These are phyloP conservation scores for Diplodia mutila DNA, from an alignment of 2,329 filamentous ascomycete species.

Conservation along the genomic window DNA sequence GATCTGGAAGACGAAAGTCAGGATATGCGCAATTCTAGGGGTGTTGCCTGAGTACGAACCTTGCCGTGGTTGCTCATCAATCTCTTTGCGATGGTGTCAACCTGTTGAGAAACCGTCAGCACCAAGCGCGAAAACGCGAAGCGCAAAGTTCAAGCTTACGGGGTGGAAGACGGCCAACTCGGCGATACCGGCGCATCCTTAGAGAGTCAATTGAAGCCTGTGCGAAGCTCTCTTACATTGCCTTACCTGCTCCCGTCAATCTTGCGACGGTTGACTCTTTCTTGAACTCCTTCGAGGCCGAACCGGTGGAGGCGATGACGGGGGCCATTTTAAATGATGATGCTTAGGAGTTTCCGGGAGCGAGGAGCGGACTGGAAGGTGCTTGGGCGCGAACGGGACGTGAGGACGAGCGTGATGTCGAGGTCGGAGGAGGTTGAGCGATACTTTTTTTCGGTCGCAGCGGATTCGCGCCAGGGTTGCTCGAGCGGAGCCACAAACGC, in stretches of 20 bases:
- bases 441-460: constrained; percentile 26
- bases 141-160: constrained; percentile 50
- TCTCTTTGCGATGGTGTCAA: constrained; percentile 97
- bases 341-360: constrained; percentile 1
- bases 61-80: constrained; percentile 97
- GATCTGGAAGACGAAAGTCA: constrained; percentile 42
- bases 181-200: constrained; percentile 89
- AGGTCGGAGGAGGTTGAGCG: constrained; percentile 21
- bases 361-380: constrained; percentile 7
- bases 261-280: constrained; percentile 88
- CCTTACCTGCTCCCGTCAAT: constrained; percentile 86
- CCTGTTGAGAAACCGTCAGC: constrained; percentile 56
- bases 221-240: background rate
- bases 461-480: constrained; percentile 23
- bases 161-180: constrained; percentile 93
- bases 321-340: constrained; percentile 16
- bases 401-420: background rate
- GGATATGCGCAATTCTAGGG: constrained; percentile 38
- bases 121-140: constrained; percentile 29
- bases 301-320: constrained; percentile 31
- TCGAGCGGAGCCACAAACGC: constrained; percentile 11
- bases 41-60: constrained; percentile 46
- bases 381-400: background rate
- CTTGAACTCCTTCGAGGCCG: constrained; percentile 66
- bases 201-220: constrained; percentile 29